Conservation (phyloP, 73 alveolate genomes). For the Breviolum minutum region DNA sequence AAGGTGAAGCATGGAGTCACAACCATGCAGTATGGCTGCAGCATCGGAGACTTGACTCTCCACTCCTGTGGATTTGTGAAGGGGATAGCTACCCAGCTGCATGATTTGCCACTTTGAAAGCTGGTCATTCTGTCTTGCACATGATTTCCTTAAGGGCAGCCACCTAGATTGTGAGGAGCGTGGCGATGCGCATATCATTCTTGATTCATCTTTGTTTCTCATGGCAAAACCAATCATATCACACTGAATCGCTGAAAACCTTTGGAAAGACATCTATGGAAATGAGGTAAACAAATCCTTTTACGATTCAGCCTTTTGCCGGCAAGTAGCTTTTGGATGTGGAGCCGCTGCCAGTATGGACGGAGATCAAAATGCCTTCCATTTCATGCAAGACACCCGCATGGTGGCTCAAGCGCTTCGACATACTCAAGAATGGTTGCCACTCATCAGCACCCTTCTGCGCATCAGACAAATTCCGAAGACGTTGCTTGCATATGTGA, state of each 20-base stretch:
- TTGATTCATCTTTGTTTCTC: too few species aligned
- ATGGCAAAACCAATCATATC: too few species aligned
- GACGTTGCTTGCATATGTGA: slow-evolving; percentile 56
- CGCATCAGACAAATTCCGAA: neutral
- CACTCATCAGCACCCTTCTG: slow-evolving; percentile 61
- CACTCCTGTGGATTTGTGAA: neutral
- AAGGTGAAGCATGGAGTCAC: slow-evolving; percentile 73
- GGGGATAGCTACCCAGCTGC: too few species aligned
- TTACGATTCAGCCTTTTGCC: too few species aligned
- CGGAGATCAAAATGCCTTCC: slow-evolving; percentile 56
- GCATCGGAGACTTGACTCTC: slow-evolving; percentile 48
- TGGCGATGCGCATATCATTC: too few species aligned
- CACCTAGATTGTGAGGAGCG: too few species aligned
- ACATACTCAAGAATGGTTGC: slow-evolving; percentile 48
- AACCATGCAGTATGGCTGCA: slow-evolving; percentile 65
- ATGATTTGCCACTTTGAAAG: too few species aligned
- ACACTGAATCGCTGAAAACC: too few species aligned
- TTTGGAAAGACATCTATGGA: too few species aligned
- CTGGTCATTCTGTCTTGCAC: too few species aligned
- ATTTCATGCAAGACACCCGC: slow-evolving; percentile 83
- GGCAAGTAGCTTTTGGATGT: neutral
- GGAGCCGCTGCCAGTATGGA: neutral
- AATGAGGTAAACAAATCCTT: too few species aligned
- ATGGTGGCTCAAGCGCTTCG: slow-evolving; percentile 66
- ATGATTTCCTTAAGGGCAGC: too few species aligned